A percentile compares a stretch with the other conserved stretches of the same genome.
Evolutionary conservation across 2,329 filamentous ascomycete species (phyloP).

Genomic region (Apiospora malaysiana): DNA sequence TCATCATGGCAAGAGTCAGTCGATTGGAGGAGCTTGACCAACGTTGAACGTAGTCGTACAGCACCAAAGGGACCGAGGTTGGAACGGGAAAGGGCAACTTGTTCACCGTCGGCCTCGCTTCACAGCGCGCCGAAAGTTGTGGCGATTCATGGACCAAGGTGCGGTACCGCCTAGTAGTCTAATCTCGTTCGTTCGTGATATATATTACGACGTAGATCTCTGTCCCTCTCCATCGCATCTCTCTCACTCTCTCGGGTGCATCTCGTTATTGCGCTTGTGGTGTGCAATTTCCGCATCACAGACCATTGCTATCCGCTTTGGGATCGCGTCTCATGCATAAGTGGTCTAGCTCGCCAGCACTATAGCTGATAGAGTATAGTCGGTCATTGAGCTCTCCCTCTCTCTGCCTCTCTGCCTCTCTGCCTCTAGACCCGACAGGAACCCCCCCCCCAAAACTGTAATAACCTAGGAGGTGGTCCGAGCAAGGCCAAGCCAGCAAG

Average conservation of each 20-base stretch:
- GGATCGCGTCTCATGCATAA: neutral
- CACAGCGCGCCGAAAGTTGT: neutral
- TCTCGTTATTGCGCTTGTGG: neutral
- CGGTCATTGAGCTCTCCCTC: neutral
- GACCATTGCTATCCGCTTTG: conserved; percentile 3
- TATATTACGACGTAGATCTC: conserved; percentile 5
- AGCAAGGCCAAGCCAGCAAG: conserved; percentile 3
- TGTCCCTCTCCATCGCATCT: neutral
- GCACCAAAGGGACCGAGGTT: neutral
- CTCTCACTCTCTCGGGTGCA: neutral
- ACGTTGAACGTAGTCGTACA: too few relatives aligned
- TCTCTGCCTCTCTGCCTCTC: too few relatives aligned
- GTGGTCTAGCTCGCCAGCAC: neutral
- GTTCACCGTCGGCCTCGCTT: neutral
- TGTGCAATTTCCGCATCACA: conserved; percentile 10
- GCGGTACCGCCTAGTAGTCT: neutral
- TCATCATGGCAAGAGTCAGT: neutral
- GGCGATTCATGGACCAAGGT: neutral
- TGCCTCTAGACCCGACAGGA: neutral
- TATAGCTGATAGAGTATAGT: conserved; percentile 8
- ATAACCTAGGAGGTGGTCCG: neutral
- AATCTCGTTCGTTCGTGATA: neutral
- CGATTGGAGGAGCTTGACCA: neutral
- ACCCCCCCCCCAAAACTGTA: neutral
- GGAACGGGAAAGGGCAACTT: neutral